Evolutionary conservation across 768 basidiomycete species (phyloP), one percentile per base, ranked within the genome.

Genomic region (Boletus reticuloceps): DNA sequence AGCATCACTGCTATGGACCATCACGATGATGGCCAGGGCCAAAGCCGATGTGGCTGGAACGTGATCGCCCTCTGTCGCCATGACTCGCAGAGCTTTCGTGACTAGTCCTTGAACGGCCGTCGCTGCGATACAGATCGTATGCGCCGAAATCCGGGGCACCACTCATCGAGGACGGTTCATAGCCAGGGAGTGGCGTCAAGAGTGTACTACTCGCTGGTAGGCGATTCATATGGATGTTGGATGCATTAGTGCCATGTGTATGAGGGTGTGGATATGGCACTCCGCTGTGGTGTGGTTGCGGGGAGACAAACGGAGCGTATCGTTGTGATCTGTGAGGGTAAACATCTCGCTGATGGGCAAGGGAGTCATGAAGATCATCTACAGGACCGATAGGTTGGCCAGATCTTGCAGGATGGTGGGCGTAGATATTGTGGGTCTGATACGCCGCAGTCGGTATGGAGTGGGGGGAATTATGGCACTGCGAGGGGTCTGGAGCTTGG

Each of bases 161-260:
- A 37, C 58, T 51, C 53, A 77, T 58, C n/a, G 79, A 67, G 29
- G 77, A 60, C 9, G 74, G 63, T 56, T 79, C 77, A 61, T 85
- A 86, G 20, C 83, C 80, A 5, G 82, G 77, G 19, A 88, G 74
- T n/a, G 88, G 86, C 32, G 87, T 89, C 57, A 89, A 74, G 51
- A 90, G 75, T 25, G 84, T 88, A 69, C 84, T 88, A 63, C 83
- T 80, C 31, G 82, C 72, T 17, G 85, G 82, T 29, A 89, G 75
- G 41, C 84, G 77, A 58, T 65, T 73, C 51, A 73, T 57, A 27
- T 56, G 52, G 10, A 66, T 36, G 45, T 48, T 51, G 43, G 61
- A 53, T 25, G 55, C n/a, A 53, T 61, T 58, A 53, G 54, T 47
- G 60, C 47, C 62, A 52, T 54, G 71, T 44, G 61, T 58, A 57